Percentiles rank a stretch among this genome's conserved stretches.
These are phyloP conservation scores for Vachellia collinsii DNA, from an alignment of 306 rosid genomes.

Conservation along the genomic window DNA sequence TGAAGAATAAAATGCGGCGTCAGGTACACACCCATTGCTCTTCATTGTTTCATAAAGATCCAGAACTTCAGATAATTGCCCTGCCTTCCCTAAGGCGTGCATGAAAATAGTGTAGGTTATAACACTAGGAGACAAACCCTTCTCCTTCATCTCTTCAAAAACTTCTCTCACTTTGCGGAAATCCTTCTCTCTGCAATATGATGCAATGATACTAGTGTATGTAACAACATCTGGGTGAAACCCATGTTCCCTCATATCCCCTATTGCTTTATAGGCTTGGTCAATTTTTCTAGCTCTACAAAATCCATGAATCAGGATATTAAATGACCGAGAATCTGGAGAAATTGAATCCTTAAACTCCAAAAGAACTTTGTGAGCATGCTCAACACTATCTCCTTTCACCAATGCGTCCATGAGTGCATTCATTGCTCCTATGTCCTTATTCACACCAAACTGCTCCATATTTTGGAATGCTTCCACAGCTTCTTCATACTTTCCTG, in stretches of 20 bases:
- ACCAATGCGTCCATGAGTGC: slow-evolving; percentile 69
- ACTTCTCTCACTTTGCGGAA: slow-evolving; percentile 64
- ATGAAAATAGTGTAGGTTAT: slow-evolving; percentile 69
- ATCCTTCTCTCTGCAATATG: slow-evolving; percentile 62
- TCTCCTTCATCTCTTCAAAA: slow-evolving; percentile 60
- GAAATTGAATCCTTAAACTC: slow-evolving; percentile 60
- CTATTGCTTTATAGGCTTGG: slow-evolving; percentile 60
- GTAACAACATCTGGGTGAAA: slow-evolving; percentile 62
- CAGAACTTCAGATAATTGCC: slow-evolving; percentile 58
- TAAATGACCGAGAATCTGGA: slow-evolving; percentile 51
- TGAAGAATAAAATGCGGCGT: slow-evolving; percentile 56
- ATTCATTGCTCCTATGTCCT: slow-evolving; percentile 56
- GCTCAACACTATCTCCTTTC: slow-evolving; percentile 67
- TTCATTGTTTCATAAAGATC: slow-evolving; percentile 68
- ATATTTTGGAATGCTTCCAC: slow-evolving; percentile 56
- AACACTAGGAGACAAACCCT: slow-evolving; percentile 59
- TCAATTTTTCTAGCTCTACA: slow-evolving; percentile 66
- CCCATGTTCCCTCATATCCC: slow-evolving; percentile 67
- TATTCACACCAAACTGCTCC: slow-evolving; percentile 50
- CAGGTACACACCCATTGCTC: slow-evolving; percentile 58
- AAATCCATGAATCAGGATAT: slow-evolving; percentile 81
- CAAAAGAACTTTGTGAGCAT: slow-evolving; percentile 56
- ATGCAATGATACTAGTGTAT: slow-evolving; percentile 61
- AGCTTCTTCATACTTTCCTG: slow-evolving; percentile 56
- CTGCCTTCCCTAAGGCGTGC: slow-evolving; percentile 67